Conservation (phyloP, 306 rosid species). For the Luffa acutangula region DNA sequence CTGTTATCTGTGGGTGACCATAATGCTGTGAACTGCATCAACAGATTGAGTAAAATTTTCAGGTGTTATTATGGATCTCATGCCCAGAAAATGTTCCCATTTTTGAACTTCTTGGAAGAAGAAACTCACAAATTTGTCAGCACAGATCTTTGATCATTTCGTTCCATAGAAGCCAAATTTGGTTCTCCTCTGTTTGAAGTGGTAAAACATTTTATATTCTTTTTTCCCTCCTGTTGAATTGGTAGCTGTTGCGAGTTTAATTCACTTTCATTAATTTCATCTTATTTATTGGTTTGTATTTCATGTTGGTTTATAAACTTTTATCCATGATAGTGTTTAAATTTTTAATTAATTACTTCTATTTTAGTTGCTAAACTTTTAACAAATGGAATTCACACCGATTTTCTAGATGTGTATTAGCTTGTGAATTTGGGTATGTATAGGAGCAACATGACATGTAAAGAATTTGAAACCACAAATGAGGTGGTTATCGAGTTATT, state of each 20-base stretch:
- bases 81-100: slow-evolving; percentile 48
- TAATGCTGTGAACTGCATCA: slow-evolving; percentile 31
- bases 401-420: too few relatives aligned
- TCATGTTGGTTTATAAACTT: not conserved
- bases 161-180: not conserved
- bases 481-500: too few relatives aligned
- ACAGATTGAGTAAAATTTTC: slow-evolving; percentile 40
- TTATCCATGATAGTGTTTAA: not conserved
- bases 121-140: slow-evolving; percentile 16
- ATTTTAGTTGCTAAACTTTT: too few relatives aligned
- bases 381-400: too few relatives aligned
- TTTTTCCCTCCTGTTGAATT: not conserved
- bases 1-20: slow-evolving; percentile 47
- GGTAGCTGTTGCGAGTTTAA: not conserved
- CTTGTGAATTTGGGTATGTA: too few relatives aligned
- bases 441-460: too few relatives aligned
- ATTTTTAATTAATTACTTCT: too few relatives aligned
- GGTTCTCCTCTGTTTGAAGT: not conserved
- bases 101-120: slow-evolving; percentile 30
- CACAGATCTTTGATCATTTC: not conserved
- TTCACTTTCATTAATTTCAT: not conserved
- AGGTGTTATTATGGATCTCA: slow-evolving; percentile 57
- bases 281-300: not conserved
- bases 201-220: not conserved
- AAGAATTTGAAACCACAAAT: too few relatives aligned